Evolutionary conservation across 139 green algal genomes (phyloP), one percentile per base, ranked within the genome.

Genomic region (Chlamydomonas eustigma): DNA sequence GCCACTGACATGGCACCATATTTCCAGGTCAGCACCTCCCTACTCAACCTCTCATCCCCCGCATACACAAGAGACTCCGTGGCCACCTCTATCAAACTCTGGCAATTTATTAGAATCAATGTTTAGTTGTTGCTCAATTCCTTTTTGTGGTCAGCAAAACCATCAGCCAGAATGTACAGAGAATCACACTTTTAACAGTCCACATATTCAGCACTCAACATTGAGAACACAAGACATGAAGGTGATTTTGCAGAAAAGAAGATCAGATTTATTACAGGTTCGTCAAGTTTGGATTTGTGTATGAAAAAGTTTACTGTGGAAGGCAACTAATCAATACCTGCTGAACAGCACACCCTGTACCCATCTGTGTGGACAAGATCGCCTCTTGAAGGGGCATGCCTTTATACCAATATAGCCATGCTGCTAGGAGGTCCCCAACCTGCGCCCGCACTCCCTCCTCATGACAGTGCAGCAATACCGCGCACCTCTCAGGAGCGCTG

Each of bases 1-100:
- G 88, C 76, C 30, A 91, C 90, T 31, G 72, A 77, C n/a, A 86
- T 51, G 0, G 87, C 91, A 22, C 85, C 87, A 64, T 94, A 93
- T 2, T 84, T 88, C 91, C 91, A 95, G 34, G 52, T 75, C 36
- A 91, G 74, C 70, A 85, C 72, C 30, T 85, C 71, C 34, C 64
- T 35, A 67, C 75, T 86, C 37, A 76, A 64, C 4, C 85, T 87
- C 44, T 88, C 85, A 31, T 79, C 73, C 0, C 70, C 85, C 18
- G 63, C 39, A 24, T 36, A 30, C 44, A 86, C 76, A 74, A 93
- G 80, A 69, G 76, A 74, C 24, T 83, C 70, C 0, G 87, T 78
- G n/a, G 72, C 85, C 8, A 51, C 75, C 67, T 85, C 78, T 32
- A 93, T 50, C 64, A 81, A 69, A 2, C 36, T 73, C 71, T 83